Conservation (phyloP, 2,329 filamentous ascomycete genomes). For the Lachnum nothofagi region DNA sequence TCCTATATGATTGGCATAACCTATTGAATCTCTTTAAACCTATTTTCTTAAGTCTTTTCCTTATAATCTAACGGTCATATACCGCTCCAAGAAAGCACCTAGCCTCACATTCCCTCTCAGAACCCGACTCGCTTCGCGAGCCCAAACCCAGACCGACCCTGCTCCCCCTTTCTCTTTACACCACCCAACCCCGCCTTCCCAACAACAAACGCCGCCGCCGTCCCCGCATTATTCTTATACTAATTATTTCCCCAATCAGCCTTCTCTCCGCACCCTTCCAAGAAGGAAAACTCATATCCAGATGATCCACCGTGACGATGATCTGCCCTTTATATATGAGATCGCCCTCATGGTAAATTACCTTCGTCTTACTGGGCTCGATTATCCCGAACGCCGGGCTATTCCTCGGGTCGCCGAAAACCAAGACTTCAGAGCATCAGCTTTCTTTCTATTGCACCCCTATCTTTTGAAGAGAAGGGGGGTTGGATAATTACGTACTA, state of each 20-base stretch:
- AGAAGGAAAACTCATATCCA: background rate
- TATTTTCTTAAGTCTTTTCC: too few relatives aligned
- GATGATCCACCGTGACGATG: background rate
- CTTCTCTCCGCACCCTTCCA: background rate
- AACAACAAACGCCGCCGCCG: background rate
- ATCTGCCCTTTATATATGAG: slow-evolving; percentile 18
- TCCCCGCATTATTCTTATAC: background rate
- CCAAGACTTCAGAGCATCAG: slow-evolving; percentile 14
- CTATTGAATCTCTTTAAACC: too few relatives aligned
- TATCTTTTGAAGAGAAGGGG: too few relatives aligned
- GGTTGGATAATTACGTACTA: slow-evolving; percentile 12
- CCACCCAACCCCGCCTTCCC: background rate
- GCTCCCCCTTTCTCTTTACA: too few relatives aligned
- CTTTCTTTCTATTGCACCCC: background rate
- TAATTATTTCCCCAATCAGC: background rate
- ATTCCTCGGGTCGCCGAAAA: slow-evolving; percentile 27
- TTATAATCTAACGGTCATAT: too few relatives aligned
- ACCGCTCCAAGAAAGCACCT: too few relatives aligned
- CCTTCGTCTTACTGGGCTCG: slow-evolving; percentile 11
- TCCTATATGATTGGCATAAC: too few relatives aligned
- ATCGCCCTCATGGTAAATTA: slow-evolving; percentile 24
- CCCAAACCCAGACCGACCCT: too few relatives aligned
- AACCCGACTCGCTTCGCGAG: too few relatives aligned
- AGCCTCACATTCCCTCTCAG: too few relatives aligned
- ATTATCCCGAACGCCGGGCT: slow-evolving; percentile 16